These are phyloP conservation scores for Penicillium oxalicum DNA, from an alignment of 2,329 filamentous ascomycete species.

Conservation along the genomic window DNA sequence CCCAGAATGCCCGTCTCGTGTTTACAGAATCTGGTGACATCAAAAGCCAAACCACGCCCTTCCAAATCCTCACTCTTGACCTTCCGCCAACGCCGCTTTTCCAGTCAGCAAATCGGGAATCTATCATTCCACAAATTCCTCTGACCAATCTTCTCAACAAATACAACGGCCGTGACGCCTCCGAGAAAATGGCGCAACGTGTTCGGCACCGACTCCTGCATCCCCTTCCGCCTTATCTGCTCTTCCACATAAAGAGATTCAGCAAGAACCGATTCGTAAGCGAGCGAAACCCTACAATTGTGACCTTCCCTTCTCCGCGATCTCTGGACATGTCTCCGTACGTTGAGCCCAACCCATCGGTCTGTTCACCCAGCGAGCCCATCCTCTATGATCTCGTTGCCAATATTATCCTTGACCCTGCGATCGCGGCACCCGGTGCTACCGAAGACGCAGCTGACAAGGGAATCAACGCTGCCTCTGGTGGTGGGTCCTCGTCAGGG, in stretches of 20 bases:
- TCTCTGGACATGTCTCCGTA: constrained; percentile 84
- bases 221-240: constrained; percentile 81
- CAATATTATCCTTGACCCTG: constrained; percentile 63
- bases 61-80: constrained; percentile 88
- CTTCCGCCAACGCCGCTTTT: constrained; percentile 88
- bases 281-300: constrained; percentile 95
- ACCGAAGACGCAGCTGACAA: constrained; percentile 38
- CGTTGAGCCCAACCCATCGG: constrained; percentile 74
- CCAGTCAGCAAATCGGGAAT: constrained; percentile 87
- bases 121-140: constrained; percentile 79
- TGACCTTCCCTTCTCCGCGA: constrained; percentile 82
- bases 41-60: constrained; percentile 68
- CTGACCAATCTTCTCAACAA: constrained; percentile 79
- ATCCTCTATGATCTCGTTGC: constrained; percentile 94
- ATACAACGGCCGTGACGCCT: constrained; percentile 81
- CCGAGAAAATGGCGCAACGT: constrained; percentile 82
- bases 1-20: constrained; percentile 70
- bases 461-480: constrained; percentile 31
- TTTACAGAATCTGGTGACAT: constrained; percentile 88
- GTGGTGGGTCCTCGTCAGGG: constrained; percentile 42
- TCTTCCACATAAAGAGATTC: constrained; percentile 97
- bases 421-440: constrained; percentile 60
- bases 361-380: constrained; percentile 68
- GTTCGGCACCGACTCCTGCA: constrained; percentile 85
- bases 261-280: constrained; percentile 92